Evolutionary conservation across 23 red algal species (phyloP), one percentile per base, ranked within the genome.

Genomic region (Rhodosorus marinus): DNA sequence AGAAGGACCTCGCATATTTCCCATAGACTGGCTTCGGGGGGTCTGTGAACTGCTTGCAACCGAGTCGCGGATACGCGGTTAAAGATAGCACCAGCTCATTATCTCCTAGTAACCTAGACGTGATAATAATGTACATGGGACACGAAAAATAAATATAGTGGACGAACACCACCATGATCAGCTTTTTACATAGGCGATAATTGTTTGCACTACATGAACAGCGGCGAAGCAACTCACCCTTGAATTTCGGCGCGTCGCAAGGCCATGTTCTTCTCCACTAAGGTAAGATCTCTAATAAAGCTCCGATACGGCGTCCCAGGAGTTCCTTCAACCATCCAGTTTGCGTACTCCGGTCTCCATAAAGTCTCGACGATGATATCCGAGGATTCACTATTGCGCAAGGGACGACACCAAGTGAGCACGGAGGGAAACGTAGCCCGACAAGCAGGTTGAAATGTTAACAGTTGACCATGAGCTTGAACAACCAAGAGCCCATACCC

Each of bases 241-340:
- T 62, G 49, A 47, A 98, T 74, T 52, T 80, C 62, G 3, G 35
- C 45, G 23, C 90, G 57, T 33, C 90, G 74, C 8, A 98, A 67
- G 41, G 59, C 59, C 90, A 98, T 98, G 55, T 98, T 98, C 32
- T 69, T 41, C 48, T 98, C 90, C 24, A 98, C 90, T 27, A 85
- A 60, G 29, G 57, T 56, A 4, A 98, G 35, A 48, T 98, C 90
- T 9, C 67, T 67, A 29, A 68, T 75, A 42, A 76, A 85, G 3
- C 71, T 82, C 35, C 76, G 63, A 63, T 98, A 98, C 5, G 90
- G 90, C 0, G 74, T 51, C 21, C 90, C 90, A 8, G 90, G 90
- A 5, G 90, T 98, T 14, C 90, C 90, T 35, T 98, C 90, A 30
- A 98, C 77, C 90, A 98, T 98, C 90, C 90, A 98, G 28, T 58